phyloP scores from a whole-genome alignment of 331 rosid species.

The Rosa hybrid region DNA sequence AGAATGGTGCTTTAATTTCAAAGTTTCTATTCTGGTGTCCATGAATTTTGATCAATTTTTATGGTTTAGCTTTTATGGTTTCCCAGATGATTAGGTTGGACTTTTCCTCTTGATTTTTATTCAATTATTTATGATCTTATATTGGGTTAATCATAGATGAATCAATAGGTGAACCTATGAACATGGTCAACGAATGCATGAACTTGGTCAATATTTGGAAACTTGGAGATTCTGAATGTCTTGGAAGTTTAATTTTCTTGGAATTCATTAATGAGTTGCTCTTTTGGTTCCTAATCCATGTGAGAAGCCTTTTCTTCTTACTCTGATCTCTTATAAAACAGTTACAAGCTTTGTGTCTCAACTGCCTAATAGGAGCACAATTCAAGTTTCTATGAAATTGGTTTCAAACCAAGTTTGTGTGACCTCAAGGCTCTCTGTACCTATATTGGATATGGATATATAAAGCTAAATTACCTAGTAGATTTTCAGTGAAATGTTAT shows the following conservation, averaged over 20 bases:
- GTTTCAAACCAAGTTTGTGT: neutral
- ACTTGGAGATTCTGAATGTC: neutral
- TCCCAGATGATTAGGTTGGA: neutral
- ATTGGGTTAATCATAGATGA: neutral
- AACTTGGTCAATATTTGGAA: neutral
- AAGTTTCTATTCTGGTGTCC: neutral
- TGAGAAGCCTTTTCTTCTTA: neutral
- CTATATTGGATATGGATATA: neutral
- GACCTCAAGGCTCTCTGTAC: neutral
- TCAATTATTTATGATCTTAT: neutral
- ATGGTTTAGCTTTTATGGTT: neutral
- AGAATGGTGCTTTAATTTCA: neutral
- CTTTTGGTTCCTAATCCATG: neutral
- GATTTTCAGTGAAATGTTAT: neutral
- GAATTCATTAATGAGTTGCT: neutral
- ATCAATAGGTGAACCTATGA: neutral
- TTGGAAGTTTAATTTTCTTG: slow-evolving; percentile 9
- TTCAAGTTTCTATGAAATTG: neutral
- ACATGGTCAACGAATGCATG: neutral
- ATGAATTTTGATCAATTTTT: neutral
- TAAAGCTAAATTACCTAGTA: neutral
- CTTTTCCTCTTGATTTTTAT: neutral
- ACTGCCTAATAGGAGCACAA: neutral
- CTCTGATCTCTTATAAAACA: neutral
- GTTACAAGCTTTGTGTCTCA: neutral